These are phyloP conservation scores for Filosporella fistucella DNA, from an alignment of 495 filamentous ascomycete species.

Conservation along the genomic window DNA sequence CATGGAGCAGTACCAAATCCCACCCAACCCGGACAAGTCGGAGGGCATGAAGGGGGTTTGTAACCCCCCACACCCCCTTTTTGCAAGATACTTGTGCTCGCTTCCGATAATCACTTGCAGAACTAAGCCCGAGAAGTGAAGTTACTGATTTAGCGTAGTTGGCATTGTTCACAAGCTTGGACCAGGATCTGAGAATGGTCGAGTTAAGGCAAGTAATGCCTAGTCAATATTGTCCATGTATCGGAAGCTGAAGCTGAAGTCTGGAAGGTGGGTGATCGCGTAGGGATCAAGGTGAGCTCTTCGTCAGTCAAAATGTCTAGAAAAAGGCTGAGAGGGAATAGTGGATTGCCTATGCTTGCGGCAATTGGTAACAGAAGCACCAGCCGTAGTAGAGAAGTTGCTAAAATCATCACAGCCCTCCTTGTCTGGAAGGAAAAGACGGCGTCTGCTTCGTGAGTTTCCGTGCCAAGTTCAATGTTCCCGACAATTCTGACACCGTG, in stretches of 20 bases:
- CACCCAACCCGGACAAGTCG: constrained; percentile 62
- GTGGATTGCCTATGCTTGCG: constrained; percentile 42
- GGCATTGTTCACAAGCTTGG: constrained; percentile 59
- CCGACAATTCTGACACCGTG: constrained; percentile 1
- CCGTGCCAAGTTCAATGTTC: neutral
- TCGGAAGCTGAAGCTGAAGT: too few relatives aligned
- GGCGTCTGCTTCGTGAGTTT: constrained; percentile 44
- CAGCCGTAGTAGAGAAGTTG: too few relatives aligned
- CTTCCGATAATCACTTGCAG: too few relatives aligned
- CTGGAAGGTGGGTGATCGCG: constrained; percentile 64
- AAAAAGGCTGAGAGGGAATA: constrained; percentile 8
- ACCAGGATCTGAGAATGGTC: constrained; percentile 42
- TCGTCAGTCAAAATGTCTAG: neutral
- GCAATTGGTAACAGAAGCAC: too few relatives aligned
- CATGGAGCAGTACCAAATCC: constrained; percentile 53
- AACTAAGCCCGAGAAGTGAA: too few relatives aligned
- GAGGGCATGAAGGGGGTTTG: constrained; percentile 61
- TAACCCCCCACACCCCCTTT: too few relatives aligned
- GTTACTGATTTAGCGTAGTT: too few relatives aligned
- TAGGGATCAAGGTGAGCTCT: constrained; percentile 47
- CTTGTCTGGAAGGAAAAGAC: constrained; percentile 56
- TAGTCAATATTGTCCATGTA: too few relatives aligned
- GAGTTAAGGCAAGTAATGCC: too few relatives aligned
- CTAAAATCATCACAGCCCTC: too few relatives aligned
- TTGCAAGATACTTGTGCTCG: too few relatives aligned